Conservation (phyloP, 2,329 filamentous ascomycete species). For the Simplicillium aogashimaense region DNA sequence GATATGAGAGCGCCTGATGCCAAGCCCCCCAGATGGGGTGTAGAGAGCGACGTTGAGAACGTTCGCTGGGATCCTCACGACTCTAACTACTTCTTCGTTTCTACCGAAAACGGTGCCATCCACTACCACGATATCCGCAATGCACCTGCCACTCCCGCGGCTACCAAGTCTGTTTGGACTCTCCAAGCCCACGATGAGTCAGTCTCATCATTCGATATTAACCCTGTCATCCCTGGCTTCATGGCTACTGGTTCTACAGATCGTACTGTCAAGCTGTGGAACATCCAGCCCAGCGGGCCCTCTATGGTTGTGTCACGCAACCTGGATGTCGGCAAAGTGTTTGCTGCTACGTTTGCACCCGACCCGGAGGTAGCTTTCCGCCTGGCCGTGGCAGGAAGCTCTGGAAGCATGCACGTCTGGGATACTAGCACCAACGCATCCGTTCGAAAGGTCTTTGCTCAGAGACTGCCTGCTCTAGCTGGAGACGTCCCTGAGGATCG, state of each 20-base stretch:
- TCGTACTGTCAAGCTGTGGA: constrained; percentile 95
- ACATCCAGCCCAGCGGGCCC: constrained; percentile 69
- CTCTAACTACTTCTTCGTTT: constrained; percentile 87
- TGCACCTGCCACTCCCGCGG: constrained; percentile 59
- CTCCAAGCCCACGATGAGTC: constrained; percentile 92
- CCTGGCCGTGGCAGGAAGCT: constrained; percentile 87
- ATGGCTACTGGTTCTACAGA: constrained; percentile 90
- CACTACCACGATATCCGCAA: constrained; percentile 86
- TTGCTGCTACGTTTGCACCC: constrained; percentile 81
- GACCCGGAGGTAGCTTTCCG: constrained; percentile 87
- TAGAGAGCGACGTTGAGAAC: constrained; percentile 91
- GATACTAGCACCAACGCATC: constrained; percentile 88
- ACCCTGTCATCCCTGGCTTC: constrained; percentile 80
- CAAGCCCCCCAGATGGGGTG: constrained; percentile 75
- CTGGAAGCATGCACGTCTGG: constrained; percentile 88
- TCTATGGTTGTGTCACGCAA: constrained; percentile 88
- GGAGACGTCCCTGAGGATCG: constrained; percentile 61
- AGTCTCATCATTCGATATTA: constrained; percentile 87
- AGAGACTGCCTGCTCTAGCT: constrained; percentile 47
- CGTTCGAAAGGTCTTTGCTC: constrained; percentile 74
- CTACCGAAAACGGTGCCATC: constrained; percentile 83
- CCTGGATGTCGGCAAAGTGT: constrained; percentile 89
- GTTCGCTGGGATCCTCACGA: constrained; percentile 91
- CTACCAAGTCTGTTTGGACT: constrained; percentile 83
- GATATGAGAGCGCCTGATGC: constrained; percentile 92